Evolutionary conservation across 192 early-diverging fungal species (phyloP).

Genomic region (Blastocladiella britannica): DNA sequence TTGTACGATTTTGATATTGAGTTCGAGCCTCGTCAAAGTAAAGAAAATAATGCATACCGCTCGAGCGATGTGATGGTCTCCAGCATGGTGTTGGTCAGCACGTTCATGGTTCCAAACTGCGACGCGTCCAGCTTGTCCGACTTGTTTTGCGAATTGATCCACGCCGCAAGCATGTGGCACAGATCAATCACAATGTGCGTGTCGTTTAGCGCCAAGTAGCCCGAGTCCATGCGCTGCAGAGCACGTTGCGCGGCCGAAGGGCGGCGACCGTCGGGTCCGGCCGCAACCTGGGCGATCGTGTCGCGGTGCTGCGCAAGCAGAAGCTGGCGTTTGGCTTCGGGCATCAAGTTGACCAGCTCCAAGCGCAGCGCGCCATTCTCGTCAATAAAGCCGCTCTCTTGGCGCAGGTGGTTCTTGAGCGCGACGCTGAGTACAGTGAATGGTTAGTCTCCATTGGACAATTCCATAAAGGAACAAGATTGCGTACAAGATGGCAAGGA

Average conservation of each 20-base stretch:
- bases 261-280: not conserved
- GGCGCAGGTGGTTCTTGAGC: not conserved
- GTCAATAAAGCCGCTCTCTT: not conserved
- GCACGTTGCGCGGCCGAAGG: not conserved
- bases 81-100: not conserved
- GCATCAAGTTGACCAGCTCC: not conserved
- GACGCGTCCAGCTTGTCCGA: not conserved
- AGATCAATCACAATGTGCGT: too few relatives aligned
- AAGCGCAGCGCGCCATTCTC: not conserved
- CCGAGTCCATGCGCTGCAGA: not conserved
- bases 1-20: too few relatives aligned
- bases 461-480: too few relatives aligned
- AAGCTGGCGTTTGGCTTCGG: not conserved
- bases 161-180: not conserved
- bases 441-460: not conserved
- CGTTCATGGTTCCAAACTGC: not conserved
- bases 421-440: not conserved
- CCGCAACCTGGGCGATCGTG: not conserved
- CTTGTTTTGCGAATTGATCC: not conserved
- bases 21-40: too few relatives aligned
- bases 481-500: not conserved
- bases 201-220: not conserved
- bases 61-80: not conserved
- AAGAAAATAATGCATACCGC: too few relatives aligned
- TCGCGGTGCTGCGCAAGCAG: not conserved